Base-by-base conservation (phyloP, 495 filamentous ascomycete species). In the Podospora pseudoanserina region DNA sequence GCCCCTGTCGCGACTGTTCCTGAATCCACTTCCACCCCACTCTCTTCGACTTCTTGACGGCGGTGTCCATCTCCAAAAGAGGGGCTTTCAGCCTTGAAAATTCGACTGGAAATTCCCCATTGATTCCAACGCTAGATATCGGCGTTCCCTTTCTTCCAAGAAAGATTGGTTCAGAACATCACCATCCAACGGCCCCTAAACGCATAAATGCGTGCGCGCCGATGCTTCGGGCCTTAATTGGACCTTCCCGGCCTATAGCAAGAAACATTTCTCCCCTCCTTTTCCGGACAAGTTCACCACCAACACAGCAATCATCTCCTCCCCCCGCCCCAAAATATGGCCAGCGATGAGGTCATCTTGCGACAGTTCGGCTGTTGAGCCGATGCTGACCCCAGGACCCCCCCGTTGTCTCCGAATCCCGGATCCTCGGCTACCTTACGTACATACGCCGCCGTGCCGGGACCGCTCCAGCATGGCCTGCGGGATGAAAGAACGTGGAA, bases 281-380 rank as follows among this genome's bases (percentile, higher is more conserved):
- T 63, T 16, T 26, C 55, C 39, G 55, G 55, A 58, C n/a, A 58
- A 58, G 19, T 2, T 26, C n/a, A 58, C 55, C n/a, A 58, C 23
- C 23, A 23, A 18, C 7, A 58, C 7, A 58, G 55, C 55, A 26
- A 58, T 26, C n/a, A 58, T 26, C 55, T 58, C 55, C 23, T 58
- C 55, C 23, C 23, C 23, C 23, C 23, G 23, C 1, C 23, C 23
- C 23, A 23, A 23, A 23, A 23, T 23, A 23, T 27, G 16, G 26
- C 54, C 32, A 2, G n/a, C 66, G 72, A 71, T 74, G 72, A 72
- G 66, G 67, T 67, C 70, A 72, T 74, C 28, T 67, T 64, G 49
- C 44, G 65, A 53, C 65, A 54, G 60, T 13, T 26, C 67, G 67
- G 67, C 60, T 53, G 32, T 20, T 26, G 26, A 27, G 58, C 57